phyloP scores from a whole-genome alignment of 306 rosid genomes.

The Rosa rugosa region DNA sequence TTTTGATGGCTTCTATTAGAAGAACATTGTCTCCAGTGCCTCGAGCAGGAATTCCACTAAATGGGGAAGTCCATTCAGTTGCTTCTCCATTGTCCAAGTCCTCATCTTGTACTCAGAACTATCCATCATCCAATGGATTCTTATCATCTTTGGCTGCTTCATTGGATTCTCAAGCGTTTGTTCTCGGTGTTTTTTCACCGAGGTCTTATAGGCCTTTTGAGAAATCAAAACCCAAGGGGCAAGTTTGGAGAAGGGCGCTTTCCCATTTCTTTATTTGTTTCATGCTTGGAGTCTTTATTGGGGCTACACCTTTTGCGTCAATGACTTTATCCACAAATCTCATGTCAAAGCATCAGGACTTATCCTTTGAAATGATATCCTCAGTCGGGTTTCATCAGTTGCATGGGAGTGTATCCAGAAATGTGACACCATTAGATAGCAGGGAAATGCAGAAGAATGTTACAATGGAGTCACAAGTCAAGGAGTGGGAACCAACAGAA shows the following conservation, averaged over 20 bases:
- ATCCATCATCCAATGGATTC: slow-evolving; percentile 42
- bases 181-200: slow-evolving; percentile 49
- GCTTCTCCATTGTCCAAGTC: slow-evolving; percentile 81
- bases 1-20: slow-evolving; percentile 76
- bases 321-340: slow-evolving; percentile 46
- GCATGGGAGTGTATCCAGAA: slow-evolving; percentile 32
- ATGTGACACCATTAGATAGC: slow-evolving; percentile 18
- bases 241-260: slow-evolving; percentile 65
- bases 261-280: slow-evolving; percentile 71
- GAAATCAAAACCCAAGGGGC: slow-evolving; percentile 63
- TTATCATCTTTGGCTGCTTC: slow-evolving; percentile 38
- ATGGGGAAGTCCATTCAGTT: slow-evolving; percentile 59
- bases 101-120: slow-evolving; percentile 55
- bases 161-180: slow-evolving; percentile 46
- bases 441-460: slow-evolving; percentile 35
- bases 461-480: slow-evolving; percentile 31
- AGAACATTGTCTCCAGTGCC: slow-evolving; percentile 80
- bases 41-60: slow-evolving; percentile 50
- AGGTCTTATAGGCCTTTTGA: slow-evolving; percentile 60
- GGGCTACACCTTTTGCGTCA: slow-evolving; percentile 68
- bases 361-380: slow-evolving; percentile 57
- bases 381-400: slow-evolving; percentile 38
- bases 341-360: slow-evolving; percentile 61
- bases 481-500: slow-evolving; percentile 29
- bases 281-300: slow-evolving; percentile 64